A percentile compares a stretch with the other conserved stretches of the same genome.
These are phyloP conservation scores for Pichia paraexigua DNA, from an alignment of 805 yeast genomes.

Conservation along the genomic window DNA sequence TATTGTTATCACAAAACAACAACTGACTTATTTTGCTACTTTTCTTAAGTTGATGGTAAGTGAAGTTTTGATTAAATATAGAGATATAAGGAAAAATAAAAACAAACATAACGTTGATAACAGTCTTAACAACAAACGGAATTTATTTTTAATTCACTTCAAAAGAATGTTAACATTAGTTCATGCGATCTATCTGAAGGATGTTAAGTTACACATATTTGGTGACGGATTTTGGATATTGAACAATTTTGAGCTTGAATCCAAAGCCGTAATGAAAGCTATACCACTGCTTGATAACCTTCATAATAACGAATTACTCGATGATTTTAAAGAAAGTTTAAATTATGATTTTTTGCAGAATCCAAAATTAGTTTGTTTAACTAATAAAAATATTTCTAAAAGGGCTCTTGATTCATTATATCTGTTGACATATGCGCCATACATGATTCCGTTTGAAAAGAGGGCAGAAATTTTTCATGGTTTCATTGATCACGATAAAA, in stretches of 20 bases:
- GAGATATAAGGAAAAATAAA: neutral
- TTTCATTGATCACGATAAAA: constrained; percentile 48
- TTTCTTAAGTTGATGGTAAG: constrained; percentile 2
- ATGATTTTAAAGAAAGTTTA: constrained; percentile 2
- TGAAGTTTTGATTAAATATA: neutral
- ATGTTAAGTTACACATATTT: constrained; percentile 51
- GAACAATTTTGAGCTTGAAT: constrained; percentile 11
- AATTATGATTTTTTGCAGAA: neutral
- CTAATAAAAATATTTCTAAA: constrained; percentile 13
- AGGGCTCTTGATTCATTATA: constrained; percentile 32
- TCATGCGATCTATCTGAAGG: constrained; percentile 58
- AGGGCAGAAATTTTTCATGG: constrained; percentile 68
- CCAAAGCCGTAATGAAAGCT: constrained; percentile 15
- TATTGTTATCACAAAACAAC: neutral
- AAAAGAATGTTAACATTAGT: constrained; percentile 28
- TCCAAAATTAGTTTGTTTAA: constrained; percentile 1
- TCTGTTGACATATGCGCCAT: constrained; percentile 61
- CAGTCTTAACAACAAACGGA: neutral
- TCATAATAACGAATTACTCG: neutral
- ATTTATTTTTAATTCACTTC: neutral
- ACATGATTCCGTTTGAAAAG: constrained; percentile 65
- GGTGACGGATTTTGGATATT: constrained; percentile 48
- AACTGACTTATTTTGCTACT: neutral
- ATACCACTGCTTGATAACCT: constrained; percentile 14
- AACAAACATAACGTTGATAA: too few relatives aligned